These are phyloP conservation scores for Neocucurbitaria cava DNA, from an alignment of 2,329 filamentous ascomycete genomes.

Conservation along the genomic window DNA sequence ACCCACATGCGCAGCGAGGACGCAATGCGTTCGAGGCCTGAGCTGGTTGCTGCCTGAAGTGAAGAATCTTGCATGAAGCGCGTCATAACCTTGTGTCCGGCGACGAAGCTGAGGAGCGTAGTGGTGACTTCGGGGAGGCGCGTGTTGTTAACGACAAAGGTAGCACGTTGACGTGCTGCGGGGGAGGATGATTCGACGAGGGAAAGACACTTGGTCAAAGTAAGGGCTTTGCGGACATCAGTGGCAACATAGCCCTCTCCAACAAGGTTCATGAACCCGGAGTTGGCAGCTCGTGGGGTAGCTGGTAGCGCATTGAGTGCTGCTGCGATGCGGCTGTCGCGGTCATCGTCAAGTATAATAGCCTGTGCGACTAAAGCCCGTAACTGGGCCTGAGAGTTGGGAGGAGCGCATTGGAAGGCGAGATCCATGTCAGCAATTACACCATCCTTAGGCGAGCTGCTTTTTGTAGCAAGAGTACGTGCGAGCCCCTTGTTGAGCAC, in stretches of 20 bases:
- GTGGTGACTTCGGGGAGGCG: constrained; percentile 49
- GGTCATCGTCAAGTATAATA: constrained; percentile 62
- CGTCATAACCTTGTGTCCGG: constrained; percentile 51
- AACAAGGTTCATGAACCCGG: constrained; percentile 54
- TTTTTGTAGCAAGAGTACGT: constrained; percentile 65
- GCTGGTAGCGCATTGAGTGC: constrained; percentile 61
- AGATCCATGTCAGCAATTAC: constrained; percentile 67
- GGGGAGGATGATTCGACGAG: constrained; percentile 52
- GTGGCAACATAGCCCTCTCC: constrained; percentile 63
- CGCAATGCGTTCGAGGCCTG: constrained; percentile 54
- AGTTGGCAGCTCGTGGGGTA: constrained; percentile 44
- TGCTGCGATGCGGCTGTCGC: constrained; percentile 58
- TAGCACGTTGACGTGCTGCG: constrained; percentile 48
- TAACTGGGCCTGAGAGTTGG: constrained; percentile 73
- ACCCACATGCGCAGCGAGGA: constrained; percentile 55
- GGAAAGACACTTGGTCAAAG: constrained; percentile 65
- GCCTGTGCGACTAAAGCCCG: constrained; percentile 66
- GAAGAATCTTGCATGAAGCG: constrained; percentile 44
- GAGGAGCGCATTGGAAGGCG: constrained; percentile 76
- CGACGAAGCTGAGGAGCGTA: constrained; percentile 56
- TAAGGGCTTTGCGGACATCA: constrained; percentile 65
- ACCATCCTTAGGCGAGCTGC: constrained; percentile 50
- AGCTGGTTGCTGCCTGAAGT: constrained; percentile 41
- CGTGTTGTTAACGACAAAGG: constrained; percentile 49
- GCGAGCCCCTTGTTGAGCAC: constrained; percentile 74